Base-by-base conservation (phyloP, 2,329 filamentous ascomycete genomes). In the Fusarium abutilonis region DNA sequence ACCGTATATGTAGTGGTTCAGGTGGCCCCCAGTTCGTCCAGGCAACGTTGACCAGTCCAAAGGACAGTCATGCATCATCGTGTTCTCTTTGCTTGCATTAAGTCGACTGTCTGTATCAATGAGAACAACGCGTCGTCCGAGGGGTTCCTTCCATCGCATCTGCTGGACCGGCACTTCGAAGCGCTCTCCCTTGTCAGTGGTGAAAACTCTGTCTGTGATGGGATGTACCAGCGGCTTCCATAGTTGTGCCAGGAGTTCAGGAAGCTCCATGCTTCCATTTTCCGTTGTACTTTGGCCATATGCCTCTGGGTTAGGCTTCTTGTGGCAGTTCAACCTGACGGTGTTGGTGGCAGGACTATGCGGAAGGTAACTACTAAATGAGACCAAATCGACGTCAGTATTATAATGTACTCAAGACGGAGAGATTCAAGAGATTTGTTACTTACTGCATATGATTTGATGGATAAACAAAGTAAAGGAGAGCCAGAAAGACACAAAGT, bases 1-100 rank as follows among this genome's bases (percentile, higher is more conserved):
- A 66, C 67, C 63, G 4, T 70, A 70, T 14, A 70, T 44, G 13
- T 68, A 67, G 45, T 70, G 67, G 11, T 70, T 65, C 2, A 70
- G 6, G n/a, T 61, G 52, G 13, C 62, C 51, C 4, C 23, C 58
- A 10, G 58, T 61, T 5, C 35, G 26, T 4, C 58, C 56, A 1
- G 50, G 50, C 1, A 61, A 7, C 0, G 44, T 36, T 3, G 50
- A 40, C 6, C 26, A 61, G 1, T 56, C 8, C 19, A 36, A 15
- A 4, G 58, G 44, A 8, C 43, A 51, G 3, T 51, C 17, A 3
- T 61, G 39, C 11, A 60, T 14, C 58, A 61, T 35, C 0, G 56
- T 51, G 9, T 61, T 56, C 4, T 61, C 50, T 4, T 17, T 11
- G 4, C 21, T 21, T 0, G 6, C 21, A 21, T 42, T 19, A 4